Percentiles rank a stretch among this genome's conserved stretches.
Evolutionary conservation across 768 basidiomycete species (phyloP).

Genomic region (Serendipita sp.): DNA sequence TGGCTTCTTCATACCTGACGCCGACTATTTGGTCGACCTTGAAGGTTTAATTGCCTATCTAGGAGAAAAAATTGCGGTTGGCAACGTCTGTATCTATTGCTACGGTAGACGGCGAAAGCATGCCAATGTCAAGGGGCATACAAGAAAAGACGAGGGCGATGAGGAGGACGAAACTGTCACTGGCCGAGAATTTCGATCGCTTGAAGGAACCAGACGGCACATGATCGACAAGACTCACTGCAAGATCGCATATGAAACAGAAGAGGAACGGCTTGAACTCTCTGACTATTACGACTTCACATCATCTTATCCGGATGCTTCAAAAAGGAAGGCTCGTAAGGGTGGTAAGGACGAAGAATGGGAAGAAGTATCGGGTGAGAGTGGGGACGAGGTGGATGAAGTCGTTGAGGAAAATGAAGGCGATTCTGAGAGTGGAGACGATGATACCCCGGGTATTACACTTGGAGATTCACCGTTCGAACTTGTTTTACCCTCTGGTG

Average conservation of each 20-base stretch:
- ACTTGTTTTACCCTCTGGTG: conserved; percentile 84
- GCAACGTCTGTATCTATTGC: conserved; percentile 86
- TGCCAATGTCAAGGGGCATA: neutral
- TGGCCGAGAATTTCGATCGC: conserved; percentile 61
- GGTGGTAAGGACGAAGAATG: conserved; percentile 17
- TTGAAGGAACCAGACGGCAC: conserved; percentile 84
- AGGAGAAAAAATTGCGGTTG: conserved; percentile 86
- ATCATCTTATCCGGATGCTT: conserved; percentile 49
- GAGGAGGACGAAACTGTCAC: neutral
- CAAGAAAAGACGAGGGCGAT: neutral
- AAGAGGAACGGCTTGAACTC: conserved; percentile 65
- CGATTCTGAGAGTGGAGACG: conserved; percentile 21
- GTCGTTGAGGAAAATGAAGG: conserved; percentile 19
- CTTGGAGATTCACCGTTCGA: conserved; percentile 74
- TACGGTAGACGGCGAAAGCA: conserved; percentile 33
- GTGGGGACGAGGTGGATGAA: conserved; percentile 17
- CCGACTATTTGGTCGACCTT: conserved; percentile 74
- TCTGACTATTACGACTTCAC: conserved; percentile 92
- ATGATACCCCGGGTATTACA: conserved; percentile 38
- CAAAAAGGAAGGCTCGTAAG: conserved; percentile 16
- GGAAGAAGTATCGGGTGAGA: conserved; percentile 17
- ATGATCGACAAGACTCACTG: conserved; percentile 95
- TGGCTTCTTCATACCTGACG: conserved; percentile 93
- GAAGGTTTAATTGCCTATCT: conserved; percentile 70
- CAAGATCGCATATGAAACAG: conserved; percentile 81